phyloP scores from a whole-genome alignment of 2,329 filamentous ascomycete genomes.

The Orbilia oligospora region DNA sequence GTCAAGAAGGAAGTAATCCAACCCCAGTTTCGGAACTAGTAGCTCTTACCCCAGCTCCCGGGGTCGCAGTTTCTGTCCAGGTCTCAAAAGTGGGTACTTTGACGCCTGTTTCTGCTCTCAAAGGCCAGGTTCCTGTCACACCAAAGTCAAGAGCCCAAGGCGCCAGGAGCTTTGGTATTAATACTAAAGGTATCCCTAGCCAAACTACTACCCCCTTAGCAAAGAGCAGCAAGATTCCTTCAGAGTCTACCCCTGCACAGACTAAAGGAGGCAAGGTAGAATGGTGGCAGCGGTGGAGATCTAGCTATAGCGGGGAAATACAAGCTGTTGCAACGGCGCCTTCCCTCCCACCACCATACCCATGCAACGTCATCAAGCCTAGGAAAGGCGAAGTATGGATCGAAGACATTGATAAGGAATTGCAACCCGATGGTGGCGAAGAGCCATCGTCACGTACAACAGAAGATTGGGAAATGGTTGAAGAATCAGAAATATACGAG shows the following conservation, averaged over 20 bases:
- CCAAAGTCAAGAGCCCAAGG: not conserved
- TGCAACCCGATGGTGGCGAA: not conserved
- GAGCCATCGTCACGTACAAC: not conserved
- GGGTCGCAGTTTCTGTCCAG: not conserved
- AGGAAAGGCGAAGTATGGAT: conserved; percentile 20
- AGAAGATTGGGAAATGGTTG: conserved; percentile 49
- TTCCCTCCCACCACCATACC: conserved; percentile 9
- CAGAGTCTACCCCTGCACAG: not conserved
- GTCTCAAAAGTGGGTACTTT: not conserved
- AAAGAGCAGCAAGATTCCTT: not conserved
- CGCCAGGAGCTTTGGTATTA: too few relatives aligned
- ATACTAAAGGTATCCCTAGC: too few relatives aligned
- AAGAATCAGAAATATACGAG: conserved; percentile 46
- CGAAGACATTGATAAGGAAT: conserved; percentile 15
- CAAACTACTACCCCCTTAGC: not conserved
- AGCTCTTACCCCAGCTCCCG: not conserved
- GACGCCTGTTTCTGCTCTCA: too few relatives aligned
- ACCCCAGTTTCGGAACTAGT: not conserved
- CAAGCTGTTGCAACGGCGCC: not conserved
- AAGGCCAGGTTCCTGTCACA: not conserved
- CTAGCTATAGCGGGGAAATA: not conserved
- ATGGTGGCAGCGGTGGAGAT: not conserved
- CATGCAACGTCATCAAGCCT: not conserved
- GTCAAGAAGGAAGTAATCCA: too few relatives aligned
- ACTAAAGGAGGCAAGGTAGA: not conserved